Evolutionary conservation across 345 rosid genomes (phyloP).

Genomic region (Anacardium occidentale): DNA sequence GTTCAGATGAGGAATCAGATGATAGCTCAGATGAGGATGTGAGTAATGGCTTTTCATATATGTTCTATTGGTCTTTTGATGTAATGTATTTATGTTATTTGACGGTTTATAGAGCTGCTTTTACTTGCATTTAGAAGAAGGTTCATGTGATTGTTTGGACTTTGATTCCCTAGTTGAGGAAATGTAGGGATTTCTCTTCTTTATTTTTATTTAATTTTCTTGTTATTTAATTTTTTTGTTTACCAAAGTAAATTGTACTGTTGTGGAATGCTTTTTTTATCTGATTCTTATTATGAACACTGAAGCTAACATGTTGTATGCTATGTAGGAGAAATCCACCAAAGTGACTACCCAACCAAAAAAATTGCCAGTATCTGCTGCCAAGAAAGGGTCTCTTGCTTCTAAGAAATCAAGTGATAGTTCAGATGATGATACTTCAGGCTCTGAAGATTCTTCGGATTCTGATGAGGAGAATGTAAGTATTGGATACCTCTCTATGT

Average conservation of each 20-base stretch:
- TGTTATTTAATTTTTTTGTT: too few relatives aligned
- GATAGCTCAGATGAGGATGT: slow-evolving; percentile 27
- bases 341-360: slow-evolving; percentile 26
- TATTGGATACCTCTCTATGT: not conserved
- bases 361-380: slow-evolving; percentile 16
- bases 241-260: not conserved
- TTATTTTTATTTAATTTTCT: too few relatives aligned
- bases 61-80: not conserved
- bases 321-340: slow-evolving; percentile 30
- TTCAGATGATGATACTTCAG: slow-evolving; percentile 19
- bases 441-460: slow-evolving; percentile 13
- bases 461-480: slow-evolving; percentile 23
- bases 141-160: not conserved
- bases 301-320: not conserved
- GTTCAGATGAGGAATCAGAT: slow-evolving; percentile 34
- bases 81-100: not conserved
- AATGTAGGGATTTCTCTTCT: not conserved
- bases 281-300: not conserved
- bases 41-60: slow-evolving; percentile 18
- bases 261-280: not conserved
- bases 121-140: not conserved
- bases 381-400: slow-evolving; percentile 20
- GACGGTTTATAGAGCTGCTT: not conserved
- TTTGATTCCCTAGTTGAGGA: not conserved
- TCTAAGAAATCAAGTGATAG: slow-evolving; percentile 24